Evolutionary conservation across 192 early-diverging fungal species (phyloP).

Genomic region (Bifiguratus adelaidae): DNA sequence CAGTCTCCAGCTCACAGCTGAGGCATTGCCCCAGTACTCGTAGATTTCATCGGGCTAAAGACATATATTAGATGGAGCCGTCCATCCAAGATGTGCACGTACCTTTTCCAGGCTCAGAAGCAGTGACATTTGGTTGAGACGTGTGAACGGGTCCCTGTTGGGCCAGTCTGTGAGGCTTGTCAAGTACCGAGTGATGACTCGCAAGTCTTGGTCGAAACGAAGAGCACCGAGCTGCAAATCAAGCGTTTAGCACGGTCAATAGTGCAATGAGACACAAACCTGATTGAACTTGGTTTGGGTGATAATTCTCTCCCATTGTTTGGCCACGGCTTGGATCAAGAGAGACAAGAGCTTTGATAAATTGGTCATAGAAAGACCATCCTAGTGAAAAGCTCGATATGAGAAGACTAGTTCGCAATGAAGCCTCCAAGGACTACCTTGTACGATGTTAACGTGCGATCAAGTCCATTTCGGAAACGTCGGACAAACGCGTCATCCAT

Average conservation of each 20-base stretch:
- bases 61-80: conserved; percentile 1
- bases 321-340: conserved; percentile 58
- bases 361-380: conserved; percentile 57
- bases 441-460: conserved; percentile 39
- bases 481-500: conserved; percentile 75
- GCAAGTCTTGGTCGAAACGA: conserved; percentile 87
- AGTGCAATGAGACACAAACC: conserved; percentile 15
- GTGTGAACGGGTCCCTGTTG: conserved; percentile 65
- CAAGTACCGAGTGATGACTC: conserved; percentile 59
- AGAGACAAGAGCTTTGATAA: conserved; percentile 48
- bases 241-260: background rate
- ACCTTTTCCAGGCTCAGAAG: conserved; percentile 71
- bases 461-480: conserved; percentile 66
- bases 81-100: background rate
- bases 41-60: conserved; percentile 47
- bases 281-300: conserved; percentile 83
- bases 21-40: conserved; percentile 58
- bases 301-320: conserved; percentile 83
- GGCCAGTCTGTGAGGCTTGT: conserved; percentile 43
- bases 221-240: conserved; percentile 66
- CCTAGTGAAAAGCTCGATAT: conserved; percentile 19
- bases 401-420: background rate
- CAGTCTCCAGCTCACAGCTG: conserved; percentile 60
- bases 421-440: conserved; percentile 27
- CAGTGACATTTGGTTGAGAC: conserved; percentile 77